Base-by-base conservation (phyloP, 106 monocot genomes). In the Narthecium ossifragum region DNA sequence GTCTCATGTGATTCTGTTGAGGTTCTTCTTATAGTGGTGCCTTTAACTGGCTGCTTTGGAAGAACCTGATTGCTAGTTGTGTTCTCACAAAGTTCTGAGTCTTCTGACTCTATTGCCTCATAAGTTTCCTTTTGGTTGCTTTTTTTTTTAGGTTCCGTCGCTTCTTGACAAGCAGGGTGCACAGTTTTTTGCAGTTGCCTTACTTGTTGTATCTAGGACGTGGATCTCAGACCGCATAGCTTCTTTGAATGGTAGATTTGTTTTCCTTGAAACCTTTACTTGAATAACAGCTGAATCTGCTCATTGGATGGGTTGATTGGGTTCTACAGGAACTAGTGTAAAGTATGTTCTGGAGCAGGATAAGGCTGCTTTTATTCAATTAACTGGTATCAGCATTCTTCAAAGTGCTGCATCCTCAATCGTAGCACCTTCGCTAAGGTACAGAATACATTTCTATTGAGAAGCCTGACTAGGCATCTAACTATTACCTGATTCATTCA, bases 211-310 rank as follows among this genome's bases (percentile, higher is more conserved):
- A 38, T 91, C 98, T 10, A 82, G 98, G 43, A 99, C 98, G 31
- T 87, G 80, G 84, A 92, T 99, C 65, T 91, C 98, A 26, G 98
- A 99, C 70, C 86, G 98, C 40, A 99, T 99, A 59, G 98, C 98
- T 61, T 91, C 91, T 41, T 75, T 99, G 66, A 99, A 99, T 80
- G 98, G 98, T 99, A 76, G 48, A 62, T 17, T 43, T 13, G 5
- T 54, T 43, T n/a, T n/a, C n/a, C n/a, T n/a, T n/a, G n/a, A n/a
- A n/a, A n/a, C n/a, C n/a, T n/a, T n/a, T n/a, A n/a, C n/a, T n/a
- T n/a, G n/a, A n/a, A n/a, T n/a, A n/a, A n/a, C n/a, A n/a, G n/a
- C n/a, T n/a, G 5, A 20, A 46, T 36, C 6, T 59, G 51, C 13
- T 59, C 9, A 55, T 23, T 58, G 26, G 33, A 38, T 7, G 21